Evolutionary conservation across 2,329 filamentous ascomycete species (phyloP).

Genomic region (Aspergillus hiratsukae): DNA sequence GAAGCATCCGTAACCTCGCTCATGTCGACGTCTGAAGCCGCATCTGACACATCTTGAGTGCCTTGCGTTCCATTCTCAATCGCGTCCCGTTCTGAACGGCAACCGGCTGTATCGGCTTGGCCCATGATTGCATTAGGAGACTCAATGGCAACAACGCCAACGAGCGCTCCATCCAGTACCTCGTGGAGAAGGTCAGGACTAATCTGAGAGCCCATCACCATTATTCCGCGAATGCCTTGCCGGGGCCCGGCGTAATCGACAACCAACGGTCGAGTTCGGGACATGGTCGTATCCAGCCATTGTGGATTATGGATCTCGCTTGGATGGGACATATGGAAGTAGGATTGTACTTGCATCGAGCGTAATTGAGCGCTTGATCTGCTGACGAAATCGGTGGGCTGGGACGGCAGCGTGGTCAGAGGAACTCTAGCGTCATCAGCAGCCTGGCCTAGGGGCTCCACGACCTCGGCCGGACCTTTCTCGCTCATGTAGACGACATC

Average conservation of each 20-base stretch:
- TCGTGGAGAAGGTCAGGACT: conserved; percentile 46
- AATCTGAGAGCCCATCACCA: conserved; percentile 49
- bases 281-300: conserved; percentile 47
- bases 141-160: conserved; percentile 51
- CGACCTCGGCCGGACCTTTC: conserved; percentile 42
- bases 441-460: conserved; percentile 38
- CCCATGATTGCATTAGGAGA: conserved; percentile 30
- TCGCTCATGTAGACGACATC: conserved; percentile 53
- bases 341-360: conserved; percentile 58
- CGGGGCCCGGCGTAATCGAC: conserved; percentile 46
- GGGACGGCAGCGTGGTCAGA: conserved; percentile 45
- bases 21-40: conserved; percentile 17
- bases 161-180: conserved; percentile 50
- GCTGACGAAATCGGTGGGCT: conserved; percentile 40
- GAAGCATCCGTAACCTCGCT: conserved; percentile 8
- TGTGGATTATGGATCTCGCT: conserved; percentile 24
- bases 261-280: conserved; percentile 43
- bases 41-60: conserved; percentile 9
- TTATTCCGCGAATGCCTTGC: conserved; percentile 47
- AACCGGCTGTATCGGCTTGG: not conserved
- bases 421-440: conserved; percentile 33
- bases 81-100: not conserved
- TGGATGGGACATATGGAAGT: conserved; percentile 49
- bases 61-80: conserved; percentile 3
- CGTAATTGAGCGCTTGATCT: conserved; percentile 50